These are phyloP conservation scores for Ammopiptanthus mongolicus DNA, from an alignment of 306 rosid genomes.

Conservation along the genomic window DNA sequence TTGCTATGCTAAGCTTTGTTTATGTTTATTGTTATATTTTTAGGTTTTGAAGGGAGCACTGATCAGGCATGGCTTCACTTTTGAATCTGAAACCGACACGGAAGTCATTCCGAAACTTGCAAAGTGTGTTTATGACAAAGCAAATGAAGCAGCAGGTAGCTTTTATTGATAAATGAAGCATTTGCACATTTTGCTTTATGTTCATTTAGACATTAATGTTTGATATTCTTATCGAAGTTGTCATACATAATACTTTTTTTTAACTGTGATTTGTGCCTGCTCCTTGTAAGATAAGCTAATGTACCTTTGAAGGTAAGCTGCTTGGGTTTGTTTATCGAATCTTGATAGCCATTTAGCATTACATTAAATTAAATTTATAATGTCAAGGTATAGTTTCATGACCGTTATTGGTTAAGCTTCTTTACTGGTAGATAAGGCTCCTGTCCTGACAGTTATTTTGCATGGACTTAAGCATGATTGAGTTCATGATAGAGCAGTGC, in stretches of 20 bases:
- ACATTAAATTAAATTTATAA: neutral
- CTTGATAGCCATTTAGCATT: neutral
- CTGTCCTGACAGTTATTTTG: neutral
- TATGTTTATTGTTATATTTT: neutral
- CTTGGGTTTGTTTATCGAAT: neutral
- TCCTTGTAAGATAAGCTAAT: neutral
- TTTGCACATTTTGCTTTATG: neutral
- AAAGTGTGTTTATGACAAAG: conserved; percentile 82
- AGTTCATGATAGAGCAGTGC: neutral
- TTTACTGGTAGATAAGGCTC: neutral
- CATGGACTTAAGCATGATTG: neutral
- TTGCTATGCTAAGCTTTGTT: neutral
- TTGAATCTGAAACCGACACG: conserved; percentile 93
- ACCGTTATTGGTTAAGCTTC: neutral
- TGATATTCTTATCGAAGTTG: neutral
- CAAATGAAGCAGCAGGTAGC: conserved; percentile 75
- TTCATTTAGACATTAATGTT: neutral
- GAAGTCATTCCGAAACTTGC: conserved; percentile 99
- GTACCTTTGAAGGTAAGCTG: neutral
- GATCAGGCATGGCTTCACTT: conserved; percentile 71
- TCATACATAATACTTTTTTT: neutral
- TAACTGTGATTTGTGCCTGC: neutral
- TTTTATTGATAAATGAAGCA: neutral
- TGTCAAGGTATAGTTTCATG: neutral
- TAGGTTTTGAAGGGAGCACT: conserved; percentile 89